Evolutionary conservation across 2,329 filamentous ascomycete species (phyloP).

Genomic region (Xenoacremonium recifei): DNA sequence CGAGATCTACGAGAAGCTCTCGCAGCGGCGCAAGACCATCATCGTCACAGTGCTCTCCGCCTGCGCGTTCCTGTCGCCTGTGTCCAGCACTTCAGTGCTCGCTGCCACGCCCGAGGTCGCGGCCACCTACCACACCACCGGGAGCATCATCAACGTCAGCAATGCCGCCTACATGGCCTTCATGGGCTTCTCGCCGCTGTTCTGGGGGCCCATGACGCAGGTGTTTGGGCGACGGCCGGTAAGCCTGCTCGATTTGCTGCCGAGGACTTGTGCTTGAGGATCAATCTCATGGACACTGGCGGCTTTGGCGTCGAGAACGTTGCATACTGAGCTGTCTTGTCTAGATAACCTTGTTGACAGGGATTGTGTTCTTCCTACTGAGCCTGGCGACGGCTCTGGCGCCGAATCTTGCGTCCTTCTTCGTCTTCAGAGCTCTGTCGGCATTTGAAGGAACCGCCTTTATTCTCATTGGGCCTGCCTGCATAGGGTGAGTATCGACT

Average conservation of each 20-base stretch:
- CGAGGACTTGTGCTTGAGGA: background rate
- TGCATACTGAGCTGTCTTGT: background rate
- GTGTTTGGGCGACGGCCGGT: conserved; percentile 60
- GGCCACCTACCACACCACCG: conserved; percentile 60
- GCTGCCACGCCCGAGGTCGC: conserved; percentile 75
- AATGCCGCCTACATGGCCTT: conserved; percentile 75
- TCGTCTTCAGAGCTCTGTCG: conserved; percentile 70
- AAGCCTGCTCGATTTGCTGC: conserved; percentile 24
- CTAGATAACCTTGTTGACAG: conserved; percentile 50
- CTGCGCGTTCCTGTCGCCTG: conserved; percentile 73
- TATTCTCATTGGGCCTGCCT: conserved; percentile 67
- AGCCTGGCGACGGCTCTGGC: conserved; percentile 72
- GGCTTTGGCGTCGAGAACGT: background rate
- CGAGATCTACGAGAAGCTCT: conserved; percentile 64
- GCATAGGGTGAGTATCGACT: conserved; percentile 53
- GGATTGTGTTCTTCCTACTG: conserved; percentile 63
- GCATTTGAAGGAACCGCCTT: conserved; percentile 76
- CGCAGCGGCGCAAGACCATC: conserved; percentile 58
- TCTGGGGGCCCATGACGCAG: conserved; percentile 72
- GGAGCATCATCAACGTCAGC: conserved; percentile 67
- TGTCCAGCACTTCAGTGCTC: conserved; percentile 71
- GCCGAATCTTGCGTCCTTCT: conserved; percentile 69
- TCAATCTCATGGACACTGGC: background rate
- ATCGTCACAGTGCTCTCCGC: conserved; percentile 71
- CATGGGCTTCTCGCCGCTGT: conserved; percentile 68